Evolutionary conservation across 2,329 filamentous ascomycete species (phyloP), one percentile per base, ranked within the genome.

Genomic region (Apiospora saccharicola): DNA sequence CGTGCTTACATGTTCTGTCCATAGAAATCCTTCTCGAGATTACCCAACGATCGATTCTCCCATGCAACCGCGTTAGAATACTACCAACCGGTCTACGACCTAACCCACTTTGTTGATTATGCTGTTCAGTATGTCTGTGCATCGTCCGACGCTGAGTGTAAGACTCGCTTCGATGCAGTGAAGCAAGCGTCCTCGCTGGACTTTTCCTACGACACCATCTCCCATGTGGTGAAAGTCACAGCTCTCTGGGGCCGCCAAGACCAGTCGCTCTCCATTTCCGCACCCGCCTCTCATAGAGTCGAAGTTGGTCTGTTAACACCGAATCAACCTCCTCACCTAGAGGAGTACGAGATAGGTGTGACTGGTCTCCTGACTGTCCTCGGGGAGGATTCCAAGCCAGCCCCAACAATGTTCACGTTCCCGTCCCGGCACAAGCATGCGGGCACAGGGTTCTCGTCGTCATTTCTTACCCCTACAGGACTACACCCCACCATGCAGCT

Each of bases 401-500:
- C 92, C 51, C 88, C 93, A 1, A 93, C 94, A 0, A 85, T 96
- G 67, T 98, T 98, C 84, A 90, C 93, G 61, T 96, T 97, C 75
- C 91, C 94, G 2, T 91, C 94, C 3, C 91, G 95, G 0, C 95
- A 98, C 81, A 84, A 87, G 49, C 90, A 93, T 76, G 85, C 88
- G 16, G 78, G 81, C 0, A 81, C 85, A 0, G 87, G 83, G 70
- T 97, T 94, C 81, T 86, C 85, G 0, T 86, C 91, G 26, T 82
- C 82, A 0, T 95, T 97, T 78, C 80, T 89, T n/a, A 75, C 85
- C 2, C 95, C 95, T 1, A 92, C 91, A 0, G 95, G 96, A 12
- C 87, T 98, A 13, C 96, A 98, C 82, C 96, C 96, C 1, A 93
- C 91, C 0, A 85, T 98, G 73, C 89, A 91, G 76, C 86, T 97